phyloP scores from a whole-genome alignment of 768 basidiomycete species.

The Chalciporus sphaerocephalus region DNA sequence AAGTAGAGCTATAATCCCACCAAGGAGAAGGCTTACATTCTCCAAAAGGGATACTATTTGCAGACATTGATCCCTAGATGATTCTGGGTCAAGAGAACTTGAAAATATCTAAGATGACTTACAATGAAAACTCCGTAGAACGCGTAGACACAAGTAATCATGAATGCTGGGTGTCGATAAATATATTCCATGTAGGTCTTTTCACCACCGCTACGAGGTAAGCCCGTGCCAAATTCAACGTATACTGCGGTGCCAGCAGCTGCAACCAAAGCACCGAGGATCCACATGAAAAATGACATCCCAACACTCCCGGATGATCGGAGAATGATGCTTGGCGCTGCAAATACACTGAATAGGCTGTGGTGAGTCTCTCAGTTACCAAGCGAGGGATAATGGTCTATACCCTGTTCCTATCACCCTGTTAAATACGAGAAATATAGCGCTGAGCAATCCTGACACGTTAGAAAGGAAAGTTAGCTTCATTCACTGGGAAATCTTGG shows the following conservation, averaged over 20 bases:
- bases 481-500: background rate
- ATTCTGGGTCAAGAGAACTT: background rate
- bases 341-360: constrained; percentile 55
- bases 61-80: constrained; percentile 51
- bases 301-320: constrained; percentile 67
- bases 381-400: constrained; percentile 1
- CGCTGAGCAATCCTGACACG: constrained; percentile 40
- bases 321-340: constrained; percentile 64
- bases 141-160: constrained; percentile 57
- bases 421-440: constrained; percentile 68
- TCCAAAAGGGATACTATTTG: constrained; percentile 62
- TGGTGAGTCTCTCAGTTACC: background rate
- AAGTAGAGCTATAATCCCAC: background rate
- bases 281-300: constrained; percentile 65
- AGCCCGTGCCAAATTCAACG: constrained; percentile 69
- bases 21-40: constrained; percentile 49
- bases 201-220: constrained; percentile 70
- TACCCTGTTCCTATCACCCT: constrained; percentile 73
- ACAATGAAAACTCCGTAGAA: constrained; percentile 57
- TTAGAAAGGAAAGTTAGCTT: background rate
- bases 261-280: constrained; percentile 61
- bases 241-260: constrained; percentile 66
- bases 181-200: constrained; percentile 74
- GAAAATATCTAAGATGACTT: constrained; percentile 19
- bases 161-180: constrained; percentile 57